Base-by-base conservation (phyloP, 2,329 filamentous ascomycete species). In the Aspergillus intermedius region DNA sequence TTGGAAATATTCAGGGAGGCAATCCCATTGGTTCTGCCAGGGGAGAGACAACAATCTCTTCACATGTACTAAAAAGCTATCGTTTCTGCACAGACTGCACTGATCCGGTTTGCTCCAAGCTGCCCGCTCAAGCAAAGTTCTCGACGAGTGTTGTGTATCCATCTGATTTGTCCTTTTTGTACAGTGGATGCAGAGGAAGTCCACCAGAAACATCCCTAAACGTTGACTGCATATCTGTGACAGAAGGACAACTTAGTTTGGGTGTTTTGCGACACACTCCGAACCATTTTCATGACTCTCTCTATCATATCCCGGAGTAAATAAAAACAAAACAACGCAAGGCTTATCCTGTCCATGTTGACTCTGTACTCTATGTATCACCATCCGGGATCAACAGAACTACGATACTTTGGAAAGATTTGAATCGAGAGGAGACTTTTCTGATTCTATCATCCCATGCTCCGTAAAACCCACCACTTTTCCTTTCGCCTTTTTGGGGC, bases 341-440 rank as follows among this genome's bases (percentile, higher is more conserved):
- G n/a, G 34, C 5, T 17, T 37, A 8, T 37, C 6, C 17, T 17
- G 2, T 5, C 34, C n/a, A 13, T 37, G 10, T 34, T 10, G 9
- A 37, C 12, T 37, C 13, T 12, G 34, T 37, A 37, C 17, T 12
- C 9, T 30, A 28, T 5, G 21, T 21, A 21, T 21, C 5, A 22
- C 4, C 21, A 22, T 4, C 5, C 21, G 21, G 21, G 4, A 22
- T 22, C 21, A 22, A 22, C 21, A 5, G 5, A 5, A 22, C 21
- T 22, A 22, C 21, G 21, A 4, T 4, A 22, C 21, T 22, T 22
- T 22, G 21, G 21, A 37, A 37, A 8, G 8, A 8, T 53, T 53
- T 57, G 22, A 57, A 63, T 55, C 56, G 66, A 69, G 67, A 65
- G 67, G 67, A 69, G 67, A 69, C 67, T 66, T 63, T 53, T 66